Evolutionary conservation across 2,329 filamentous ascomycete genomes (phyloP), one percentile per base, ranked within the genome.

Genomic region (Talaromyces amestolkiae): DNA sequence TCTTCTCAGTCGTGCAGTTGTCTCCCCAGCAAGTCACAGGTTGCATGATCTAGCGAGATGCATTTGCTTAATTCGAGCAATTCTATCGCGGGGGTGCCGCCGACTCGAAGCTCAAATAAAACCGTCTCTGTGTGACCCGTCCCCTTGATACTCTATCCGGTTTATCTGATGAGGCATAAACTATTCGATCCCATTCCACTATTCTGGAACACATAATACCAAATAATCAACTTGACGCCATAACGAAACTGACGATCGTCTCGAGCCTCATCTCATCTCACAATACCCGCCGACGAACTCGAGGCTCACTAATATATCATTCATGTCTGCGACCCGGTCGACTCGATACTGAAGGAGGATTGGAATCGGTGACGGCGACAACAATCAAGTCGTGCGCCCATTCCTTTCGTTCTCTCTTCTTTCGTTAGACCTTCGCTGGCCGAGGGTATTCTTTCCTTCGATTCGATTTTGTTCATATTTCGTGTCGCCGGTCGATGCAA

Each of bases 401-500:
- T 31, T 51, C 53, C 33, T 5, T 37, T 54, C 31, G 19, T 41
- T 61, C 35, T 24, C 43, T 49, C 41, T n/a, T 53, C 27, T 49
- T 51, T 61, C 31, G 19, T 43, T 49, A 17, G 19, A 43, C 33
- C 51, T 54, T 64, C 62, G 62, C 53, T 58, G 51, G 62, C 43
- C 62, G 62, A 58, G 39, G 39, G 24, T 19, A 19, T 39, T 35
- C 24, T 35, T 37, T 62, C 59, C 11, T 62, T 61, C 24, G 37
- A 24, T 47, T 49, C 60, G n/a, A 22, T 53, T 53, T 39, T 39
- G 13, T 7, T 22, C 19, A 43, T 54, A 27, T n/a, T n/a, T 15
- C 33, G 22, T 61, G 37, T 62, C 47, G 59, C 59, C 45, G 59
- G 59, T 51, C 59, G 59, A 61, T 53, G 51, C 31, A 37, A 37